Evolutionary conservation across 345 rosid species (phyloP), one percentile per base, ranked within the genome.

Genomic region (Salix arbutifolia): DNA sequence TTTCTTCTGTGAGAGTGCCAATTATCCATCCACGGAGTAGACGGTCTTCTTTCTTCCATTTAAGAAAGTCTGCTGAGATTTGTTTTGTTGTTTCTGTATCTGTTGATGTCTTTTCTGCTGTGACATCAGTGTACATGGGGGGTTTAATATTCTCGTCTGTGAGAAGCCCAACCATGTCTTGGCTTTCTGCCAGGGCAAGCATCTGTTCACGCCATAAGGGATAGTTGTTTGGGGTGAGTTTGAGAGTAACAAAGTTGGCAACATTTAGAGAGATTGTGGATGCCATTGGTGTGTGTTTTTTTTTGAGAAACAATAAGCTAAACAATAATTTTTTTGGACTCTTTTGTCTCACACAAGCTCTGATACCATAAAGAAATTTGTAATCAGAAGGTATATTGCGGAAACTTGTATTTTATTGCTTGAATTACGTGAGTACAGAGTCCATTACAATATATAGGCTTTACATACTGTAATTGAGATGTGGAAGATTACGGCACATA

Each of bases 211-310:
- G 37, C 73, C 73, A 70, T 18, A 70, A 12, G 2, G 73, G 73
- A 16, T 70, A 70, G 38, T 70, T 70, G 1, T 28, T 10, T 23
- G 19, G 73, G 23, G 58, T 70, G 60, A 70, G 61, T 48, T 70
- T 69, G 17, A 69, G 56, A 2, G 72, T 69, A 46, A 69, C 58
- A 40, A 69, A 69, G n/a, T 69, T 69, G 30, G 31, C 72, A 21
- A 69, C 58, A 46, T 69, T 69, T 16, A 69, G 26, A 23, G 72
- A 69, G 3, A 64, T 64, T 64, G 1, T 64, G 18, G 33, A 44
- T 12, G 73, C 71, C 71, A 68, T 67, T 35, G 33, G 46, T 6
- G 2, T 31, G n/a, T n/a, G n/a, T n/a, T n/a, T n/a, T n/a, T n/a
- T n/a, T 28, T 28, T 28, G 19, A n/a, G 4, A 38, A 0, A 8